Base-by-base conservation (phyloP, 306 rosid genomes). In the Pterocarpus santalinus region DNA sequence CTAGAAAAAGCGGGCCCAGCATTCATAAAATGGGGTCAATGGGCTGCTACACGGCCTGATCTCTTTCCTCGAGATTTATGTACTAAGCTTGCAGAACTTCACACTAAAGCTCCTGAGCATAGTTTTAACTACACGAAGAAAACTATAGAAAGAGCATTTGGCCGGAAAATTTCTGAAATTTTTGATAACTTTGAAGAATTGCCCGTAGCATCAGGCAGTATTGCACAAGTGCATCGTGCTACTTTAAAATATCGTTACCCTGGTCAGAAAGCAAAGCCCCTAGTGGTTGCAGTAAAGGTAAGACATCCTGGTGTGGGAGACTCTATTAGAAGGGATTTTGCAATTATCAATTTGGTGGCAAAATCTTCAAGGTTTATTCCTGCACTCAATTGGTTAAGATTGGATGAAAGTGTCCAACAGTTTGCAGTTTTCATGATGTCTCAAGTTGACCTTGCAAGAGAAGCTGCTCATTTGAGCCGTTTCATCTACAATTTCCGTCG, bases 21-120 rank as follows among this genome's bases (percentile, higher is more conserved):
- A 56, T 93, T 93, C 83, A 93, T 93, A 81, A 93, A 91, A 80
- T 93, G 97, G 97, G 98, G 98, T 75, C 98, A 93, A 68, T 93
- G 98, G 98, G 98, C 97, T 41, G 98, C 98, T 72, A 93, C 98
- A 65, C 82, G 98, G 8, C 98, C 98, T 44, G 97, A 93, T 86
- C 90, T 93, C 47, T 91, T 93, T 80, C 97, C 97, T 14, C 87
- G 83, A 82, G 98, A 93, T 85, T 77, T 93, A 62, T 93, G 98
- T 72, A 57, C 58, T 28, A 77, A 93, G 77, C 94, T 93, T 82
- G 38, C 97, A 0, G 94, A 91, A 80, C 97, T 93, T 90, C 98
- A 93, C 73, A 86, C 83, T 13, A 91, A 91, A 86, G 98, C 98
- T 65, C 98, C 97, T 14, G 93, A 91, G 73, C 98, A 91, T 84